phyloP scores from a whole-genome alignment of 768 basidiomycete species.

The Amanita pseudoporphyria region DNA sequence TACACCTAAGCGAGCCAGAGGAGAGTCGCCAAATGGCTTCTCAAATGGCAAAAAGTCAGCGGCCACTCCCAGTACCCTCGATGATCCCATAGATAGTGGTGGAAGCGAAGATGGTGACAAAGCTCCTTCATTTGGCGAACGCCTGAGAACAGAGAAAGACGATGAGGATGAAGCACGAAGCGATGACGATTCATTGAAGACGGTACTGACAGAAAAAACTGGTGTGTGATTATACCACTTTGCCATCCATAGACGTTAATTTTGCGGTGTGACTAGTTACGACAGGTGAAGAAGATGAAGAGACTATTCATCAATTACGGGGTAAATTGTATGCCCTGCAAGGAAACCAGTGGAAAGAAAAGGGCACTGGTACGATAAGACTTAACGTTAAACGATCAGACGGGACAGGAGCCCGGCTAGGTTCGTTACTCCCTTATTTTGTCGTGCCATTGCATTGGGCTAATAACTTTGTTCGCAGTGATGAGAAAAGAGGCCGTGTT shows the following conservation, averaged over 20 bases:
- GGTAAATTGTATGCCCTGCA: constrained; percentile 64
- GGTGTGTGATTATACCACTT: constrained; percentile 27
- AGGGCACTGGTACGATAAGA: constrained; percentile 61
- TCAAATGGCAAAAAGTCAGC: constrained; percentile 27
- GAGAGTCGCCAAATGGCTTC: constrained; percentile 15
- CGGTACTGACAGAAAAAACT: constrained; percentile 59
- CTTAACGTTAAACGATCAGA: constrained; percentile 59
- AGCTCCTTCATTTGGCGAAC: constrained; percentile 49
- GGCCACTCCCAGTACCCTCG: constrained; percentile 16
- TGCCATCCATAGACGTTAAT: neutral
- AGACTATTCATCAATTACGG: constrained; percentile 65
- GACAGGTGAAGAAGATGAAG: constrained; percentile 80
- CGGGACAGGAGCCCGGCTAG: constrained; percentile 58
- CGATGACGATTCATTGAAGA: constrained; percentile 39
- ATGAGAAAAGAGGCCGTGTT: constrained; percentile 85
- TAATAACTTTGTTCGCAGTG: constrained; percentile 31
- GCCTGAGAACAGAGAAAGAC: constrained; percentile 52
- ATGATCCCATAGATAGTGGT: constrained; percentile 27
- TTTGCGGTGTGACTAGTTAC: constrained; percentile 31
- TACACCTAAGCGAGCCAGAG: constrained; percentile 1
- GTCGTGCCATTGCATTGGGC: neutral
- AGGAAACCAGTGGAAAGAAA: constrained; percentile 68
- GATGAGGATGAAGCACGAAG: constrained; percentile 41
- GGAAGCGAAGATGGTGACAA: constrained; percentile 39
- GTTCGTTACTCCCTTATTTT: constrained; percentile 26